These are phyloP conservation scores for Exophiala mesophila DNA, from an alignment of 2,329 filamentous ascomycete species.

Conservation along the genomic window DNA sequence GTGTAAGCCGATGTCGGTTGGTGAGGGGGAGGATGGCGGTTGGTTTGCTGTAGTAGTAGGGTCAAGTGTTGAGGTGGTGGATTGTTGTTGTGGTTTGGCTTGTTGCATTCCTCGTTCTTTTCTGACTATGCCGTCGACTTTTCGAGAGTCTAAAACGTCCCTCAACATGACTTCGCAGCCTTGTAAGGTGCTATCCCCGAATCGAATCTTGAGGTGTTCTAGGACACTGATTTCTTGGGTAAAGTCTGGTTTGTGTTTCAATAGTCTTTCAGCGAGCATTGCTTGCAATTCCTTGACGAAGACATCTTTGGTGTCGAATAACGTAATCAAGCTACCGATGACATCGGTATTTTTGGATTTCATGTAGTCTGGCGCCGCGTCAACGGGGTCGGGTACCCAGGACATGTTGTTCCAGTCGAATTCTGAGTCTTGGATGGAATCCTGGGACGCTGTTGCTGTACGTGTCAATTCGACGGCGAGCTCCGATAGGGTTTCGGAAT, in stretches of 20 bases:
- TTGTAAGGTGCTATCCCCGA: slow-evolving; percentile 80
- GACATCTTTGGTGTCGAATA: slow-evolving; percentile 81
- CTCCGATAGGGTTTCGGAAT: slow-evolving; percentile 34
- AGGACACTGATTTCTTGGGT: slow-evolving; percentile 78
- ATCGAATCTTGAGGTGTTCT: slow-evolving; percentile 79
- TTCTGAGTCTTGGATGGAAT: slow-evolving; percentile 52
- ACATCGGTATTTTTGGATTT: slow-evolving; percentile 85
- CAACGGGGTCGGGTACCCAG: slow-evolving; percentile 88
- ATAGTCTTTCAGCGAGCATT: slow-evolving; percentile 77
- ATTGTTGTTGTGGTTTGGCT: slow-evolving; percentile 6
- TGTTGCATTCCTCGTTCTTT: slow-evolving; percentile 40
- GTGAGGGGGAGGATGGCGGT: not conserved
- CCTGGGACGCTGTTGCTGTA: slow-evolving; percentile 34
- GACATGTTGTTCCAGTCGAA: slow-evolving; percentile 88
- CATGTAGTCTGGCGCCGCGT: slow-evolving; percentile 88
- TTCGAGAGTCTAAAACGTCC: slow-evolving; percentile 78
- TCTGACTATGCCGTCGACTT: slow-evolving; percentile 65
- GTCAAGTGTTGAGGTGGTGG: not conserved
- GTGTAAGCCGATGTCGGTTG: slow-evolving; percentile 50
- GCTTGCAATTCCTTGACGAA: slow-evolving; percentile 93
- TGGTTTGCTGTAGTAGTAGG: not conserved
- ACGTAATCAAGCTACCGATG: slow-evolving; percentile 80
- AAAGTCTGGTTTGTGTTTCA: slow-evolving; percentile 62
- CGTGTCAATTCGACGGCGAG: slow-evolving; percentile 34
- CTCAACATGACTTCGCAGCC: slow-evolving; percentile 96